phyloP scores from a whole-genome alignment of 257 asterid species.

The Solanum peruvianum region DNA sequence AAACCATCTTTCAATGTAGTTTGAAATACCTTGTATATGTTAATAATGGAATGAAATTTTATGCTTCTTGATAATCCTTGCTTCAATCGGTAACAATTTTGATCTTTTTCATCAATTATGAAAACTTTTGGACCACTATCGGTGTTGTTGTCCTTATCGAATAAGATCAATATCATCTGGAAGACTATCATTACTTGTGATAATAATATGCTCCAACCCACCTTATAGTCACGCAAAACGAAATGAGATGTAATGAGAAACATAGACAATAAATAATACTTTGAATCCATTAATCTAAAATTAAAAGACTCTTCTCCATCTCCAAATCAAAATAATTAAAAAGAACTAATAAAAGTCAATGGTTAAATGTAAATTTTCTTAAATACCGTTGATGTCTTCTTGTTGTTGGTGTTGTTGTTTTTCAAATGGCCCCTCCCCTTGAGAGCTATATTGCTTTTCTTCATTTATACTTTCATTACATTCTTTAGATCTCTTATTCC shows the following conservation, averaged over 20 bases:
- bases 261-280: neutral
- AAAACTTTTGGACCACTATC: neutral
- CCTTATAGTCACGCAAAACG: no score
- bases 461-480: neutral
- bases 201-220: no score
- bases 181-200: neutral
- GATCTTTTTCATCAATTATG: neutral
- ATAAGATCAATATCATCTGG: no score
- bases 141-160: no score
- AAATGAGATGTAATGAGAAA: no score
- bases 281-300: neutral
- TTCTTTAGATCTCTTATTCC: neutral
- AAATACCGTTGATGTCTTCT: neutral
- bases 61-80: neutral
- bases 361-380: neutral
- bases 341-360: neutral
- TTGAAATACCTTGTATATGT: neutral
- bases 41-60: neutral
- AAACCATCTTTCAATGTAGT: no score
- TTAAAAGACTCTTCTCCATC: neutral
- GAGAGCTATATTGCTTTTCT: neutral
- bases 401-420: neutral
- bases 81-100: neutral
- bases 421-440: neutral
- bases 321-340: neutral